A percentile compares a stretch with the other conserved stretches of the same genome.
These are phyloP conservation scores for Sequoia sempervirens DNA, from an alignment of 75 land plant species.

Conservation along the genomic window DNA sequence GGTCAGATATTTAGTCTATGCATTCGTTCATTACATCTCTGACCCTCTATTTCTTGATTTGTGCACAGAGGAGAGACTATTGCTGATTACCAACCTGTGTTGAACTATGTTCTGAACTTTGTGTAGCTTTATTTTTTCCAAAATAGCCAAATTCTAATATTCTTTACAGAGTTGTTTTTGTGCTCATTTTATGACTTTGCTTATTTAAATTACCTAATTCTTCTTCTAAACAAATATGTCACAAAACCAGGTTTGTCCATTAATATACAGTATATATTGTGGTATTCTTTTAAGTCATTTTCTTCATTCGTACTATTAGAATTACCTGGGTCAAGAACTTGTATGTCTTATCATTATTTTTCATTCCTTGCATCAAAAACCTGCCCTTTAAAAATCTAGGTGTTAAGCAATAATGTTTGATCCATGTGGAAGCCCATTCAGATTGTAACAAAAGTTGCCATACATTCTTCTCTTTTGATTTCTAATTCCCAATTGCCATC, in stretches of 20 bases:
- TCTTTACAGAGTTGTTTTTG: not conserved
- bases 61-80: not conserved
- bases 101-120: not conserved
- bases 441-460: not conserved
- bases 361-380: not conserved
- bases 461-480: not conserved
- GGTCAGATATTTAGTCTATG: slow-evolving; percentile 21
- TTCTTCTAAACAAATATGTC: not conserved
- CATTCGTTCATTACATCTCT: not conserved
- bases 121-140: no score
- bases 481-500: not conserved
- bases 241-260: not conserved
- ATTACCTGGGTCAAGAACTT: not conserved
- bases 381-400: not conserved
- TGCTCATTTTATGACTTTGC: not conserved
- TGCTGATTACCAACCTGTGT: not conserved
- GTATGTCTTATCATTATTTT: not conserved
- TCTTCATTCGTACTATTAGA: not conserved
- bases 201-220: not conserved
- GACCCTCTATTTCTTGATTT: not conserved
- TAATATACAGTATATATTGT: not conserved
- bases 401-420: not conserved
- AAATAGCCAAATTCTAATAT: not conserved
- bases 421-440: not conserved
- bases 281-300: not conserved